These are phyloP conservation scores for Cudoniella acicularis DNA, from an alignment of 495 filamentous ascomycete genomes.

Conservation along the genomic window DNA sequence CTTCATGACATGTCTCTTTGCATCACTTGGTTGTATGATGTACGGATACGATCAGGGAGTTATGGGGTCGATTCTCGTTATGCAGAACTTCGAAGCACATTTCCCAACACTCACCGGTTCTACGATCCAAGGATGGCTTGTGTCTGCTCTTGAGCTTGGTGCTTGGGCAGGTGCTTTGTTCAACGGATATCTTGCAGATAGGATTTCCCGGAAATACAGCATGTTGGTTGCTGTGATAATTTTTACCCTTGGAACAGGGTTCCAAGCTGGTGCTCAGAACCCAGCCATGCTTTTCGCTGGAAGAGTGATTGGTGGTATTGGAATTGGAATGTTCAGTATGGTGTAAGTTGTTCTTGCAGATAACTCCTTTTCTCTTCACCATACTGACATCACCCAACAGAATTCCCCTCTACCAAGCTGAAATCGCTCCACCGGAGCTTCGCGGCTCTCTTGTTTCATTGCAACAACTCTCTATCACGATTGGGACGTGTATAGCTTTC, in stretches of 20 bases:
- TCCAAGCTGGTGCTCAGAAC: constrained; percentile 52
- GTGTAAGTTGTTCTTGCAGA: neutral
- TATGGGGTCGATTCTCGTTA: constrained; percentile 9
- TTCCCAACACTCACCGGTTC: constrained; percentile 28
- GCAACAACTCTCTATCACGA: constrained; percentile 52
- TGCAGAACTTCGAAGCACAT: constrained; percentile 17
- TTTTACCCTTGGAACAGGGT: constrained; percentile 49
- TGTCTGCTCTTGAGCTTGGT: constrained; percentile 26
- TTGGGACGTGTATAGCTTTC: constrained; percentile 51
- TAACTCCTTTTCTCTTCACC: no score
- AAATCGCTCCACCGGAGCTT: constrained; percentile 54
- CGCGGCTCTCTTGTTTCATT: constrained; percentile 51
- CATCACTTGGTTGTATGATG: constrained; percentile 16
- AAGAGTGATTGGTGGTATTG: constrained; percentile 57
- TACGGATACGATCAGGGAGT: constrained; percentile 19
- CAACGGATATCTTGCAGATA: constrained; percentile 57
- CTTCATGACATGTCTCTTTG: constrained; percentile 31
- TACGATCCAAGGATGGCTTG: constrained; percentile 19
- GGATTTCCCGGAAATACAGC: constrained; percentile 53
- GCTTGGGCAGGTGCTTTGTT: constrained; percentile 43
- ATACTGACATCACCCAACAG: neutral
- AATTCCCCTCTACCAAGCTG: constrained; percentile 47
- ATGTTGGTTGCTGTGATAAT: constrained; percentile 53
- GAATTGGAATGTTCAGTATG: constrained; percentile 50
- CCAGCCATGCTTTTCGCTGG: constrained; percentile 58